Conservation (phyloP, 805 yeast species). For the Wickerhamomyces bisporus region DNA sequence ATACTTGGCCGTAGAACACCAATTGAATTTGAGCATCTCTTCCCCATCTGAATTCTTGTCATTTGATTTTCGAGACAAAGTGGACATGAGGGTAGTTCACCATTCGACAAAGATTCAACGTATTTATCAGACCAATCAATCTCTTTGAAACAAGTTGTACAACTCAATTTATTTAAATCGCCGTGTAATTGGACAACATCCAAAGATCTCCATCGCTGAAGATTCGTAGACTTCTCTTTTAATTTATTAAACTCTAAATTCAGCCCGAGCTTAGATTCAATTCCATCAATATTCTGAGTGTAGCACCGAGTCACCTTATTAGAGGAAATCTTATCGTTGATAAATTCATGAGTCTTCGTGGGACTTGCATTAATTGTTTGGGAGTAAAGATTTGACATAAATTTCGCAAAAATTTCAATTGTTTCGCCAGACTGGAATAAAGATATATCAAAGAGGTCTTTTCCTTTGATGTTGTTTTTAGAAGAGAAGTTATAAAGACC, state of each 20-base stretch:
- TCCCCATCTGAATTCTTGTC: conserved; percentile 61
- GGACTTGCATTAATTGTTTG: conserved; percentile 66
- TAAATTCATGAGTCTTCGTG: conserved; percentile 79
- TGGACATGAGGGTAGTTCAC: conserved; percentile 74
- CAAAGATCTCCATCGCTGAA: conserved; percentile 48
- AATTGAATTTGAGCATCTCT: conserved; percentile 61
- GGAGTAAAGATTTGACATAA: conserved; percentile 76
- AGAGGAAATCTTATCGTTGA: conserved; percentile 40
- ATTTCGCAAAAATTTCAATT: conserved; percentile 72
- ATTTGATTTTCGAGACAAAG: conserved; percentile 53
- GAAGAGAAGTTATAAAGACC: conserved; percentile 65
- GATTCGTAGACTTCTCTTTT: conserved; percentile 14
- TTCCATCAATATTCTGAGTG: conserved; percentile 91
- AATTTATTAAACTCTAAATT: conserved; percentile 45
- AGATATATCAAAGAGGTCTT: conserved; percentile 86
- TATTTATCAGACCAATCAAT: conserved; percentile 58
- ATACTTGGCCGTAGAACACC: conserved; percentile 86
- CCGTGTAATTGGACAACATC: conserved; percentile 93
- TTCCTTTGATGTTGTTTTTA: conserved; percentile 58
- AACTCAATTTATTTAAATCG: conserved; percentile 67
- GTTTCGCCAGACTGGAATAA: conserved; percentile 66
- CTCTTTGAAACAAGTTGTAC: conserved; percentile 61
- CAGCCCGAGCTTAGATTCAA: conserved; percentile 65
- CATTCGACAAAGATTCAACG: conserved; percentile 44
- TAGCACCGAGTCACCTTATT: conserved; percentile 74